Evolutionary conservation across 176 grass and related monocot genomes (phyloP).

Genomic region (Urochloa ruziziensis): DNA sequence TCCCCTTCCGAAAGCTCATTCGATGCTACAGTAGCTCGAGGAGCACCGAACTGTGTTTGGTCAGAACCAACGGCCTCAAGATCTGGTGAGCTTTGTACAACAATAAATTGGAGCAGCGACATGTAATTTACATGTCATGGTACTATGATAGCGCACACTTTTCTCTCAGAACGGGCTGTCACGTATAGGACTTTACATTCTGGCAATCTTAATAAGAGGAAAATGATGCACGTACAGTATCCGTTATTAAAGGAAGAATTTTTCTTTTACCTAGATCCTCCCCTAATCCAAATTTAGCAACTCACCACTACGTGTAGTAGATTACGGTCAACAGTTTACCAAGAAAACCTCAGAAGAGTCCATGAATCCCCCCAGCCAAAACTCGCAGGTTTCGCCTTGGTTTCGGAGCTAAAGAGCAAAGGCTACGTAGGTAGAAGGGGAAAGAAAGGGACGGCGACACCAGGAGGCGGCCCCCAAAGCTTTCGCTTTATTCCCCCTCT

Average conservation of each 20-base stretch:
- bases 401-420: constrained; percentile 56
- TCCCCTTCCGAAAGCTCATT: neutral
- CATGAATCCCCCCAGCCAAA: too few species aligned
- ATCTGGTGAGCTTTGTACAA: neutral
- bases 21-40: neutral
- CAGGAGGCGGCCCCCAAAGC: constrained; percentile 21
- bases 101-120: neutral
- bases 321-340: neutral
- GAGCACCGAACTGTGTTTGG: neutral
- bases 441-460: neutral
- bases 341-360: neutral
- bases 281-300: neutral
- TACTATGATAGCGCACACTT: neutral
- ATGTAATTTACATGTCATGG: neutral
- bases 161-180: neutral
- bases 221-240: neutral
- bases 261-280: neutral
- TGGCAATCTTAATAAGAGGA: neutral
- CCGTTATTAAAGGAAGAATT: neutral
- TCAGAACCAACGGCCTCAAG: neutral
- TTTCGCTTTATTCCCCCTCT: constrained; percentile 59
- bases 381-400: constrained; percentile 33
- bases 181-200: neutral
- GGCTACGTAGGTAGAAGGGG: constrained; percentile 22
- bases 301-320: neutral